These are phyloP conservation scores for Cladosporium sp. DNA, from an alignment of 2,329 filamentous ascomycete genomes.

Conservation along the genomic window DNA sequence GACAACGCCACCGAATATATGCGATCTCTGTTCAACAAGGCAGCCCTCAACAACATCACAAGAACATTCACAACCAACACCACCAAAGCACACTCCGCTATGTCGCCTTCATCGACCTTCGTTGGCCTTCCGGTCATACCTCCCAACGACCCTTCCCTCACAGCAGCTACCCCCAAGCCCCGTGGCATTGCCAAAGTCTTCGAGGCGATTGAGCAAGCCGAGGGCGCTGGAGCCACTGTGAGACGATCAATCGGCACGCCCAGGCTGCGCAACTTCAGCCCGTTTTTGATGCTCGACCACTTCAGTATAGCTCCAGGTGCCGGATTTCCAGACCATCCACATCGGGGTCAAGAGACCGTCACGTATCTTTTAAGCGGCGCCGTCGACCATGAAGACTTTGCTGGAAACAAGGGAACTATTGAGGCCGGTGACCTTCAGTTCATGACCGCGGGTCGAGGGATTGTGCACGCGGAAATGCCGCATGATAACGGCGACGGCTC, in stretches of 20 bases:
- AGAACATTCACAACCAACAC: slow-evolving; percentile 28
- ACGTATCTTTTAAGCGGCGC: slow-evolving; percentile 84
- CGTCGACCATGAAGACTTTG: slow-evolving; percentile 90
- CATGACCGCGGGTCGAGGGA: slow-evolving; percentile 91
- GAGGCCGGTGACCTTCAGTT: slow-evolving; percentile 89
- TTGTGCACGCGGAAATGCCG: slow-evolving; percentile 96
- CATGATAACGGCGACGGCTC: slow-evolving; percentile 69
- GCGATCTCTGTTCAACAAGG: slow-evolving; percentile 35
- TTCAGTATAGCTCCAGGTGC: slow-evolving; percentile 76
- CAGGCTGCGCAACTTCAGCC: slow-evolving; percentile 78
- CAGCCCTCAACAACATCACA: slow-evolving; percentile 21
- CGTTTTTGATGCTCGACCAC: slow-evolving; percentile 95
- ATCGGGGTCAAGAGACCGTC: slow-evolving; percentile 81
- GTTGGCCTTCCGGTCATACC: slow-evolving; percentile 47
- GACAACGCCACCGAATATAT: slow-evolving; percentile 32
- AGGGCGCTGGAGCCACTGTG: slow-evolving; percentile 83
- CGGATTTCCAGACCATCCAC: slow-evolving; percentile 84
- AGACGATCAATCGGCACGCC: slow-evolving; percentile 83
- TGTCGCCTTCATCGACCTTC: slow-evolving; percentile 34
- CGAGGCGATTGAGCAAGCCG: slow-evolving; percentile 77
- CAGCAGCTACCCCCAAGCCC: slow-evolving; percentile 60
- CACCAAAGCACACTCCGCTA: slow-evolving; percentile 27
- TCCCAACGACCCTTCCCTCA: slow-evolving; percentile 38
- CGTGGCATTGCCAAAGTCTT: slow-evolving; percentile 80
- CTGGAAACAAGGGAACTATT: slow-evolving; percentile 79